Evolutionary conservation across 768 basidiomycete genomes (phyloP).

Genomic region (Candolleomyces aberdarensis): DNA sequence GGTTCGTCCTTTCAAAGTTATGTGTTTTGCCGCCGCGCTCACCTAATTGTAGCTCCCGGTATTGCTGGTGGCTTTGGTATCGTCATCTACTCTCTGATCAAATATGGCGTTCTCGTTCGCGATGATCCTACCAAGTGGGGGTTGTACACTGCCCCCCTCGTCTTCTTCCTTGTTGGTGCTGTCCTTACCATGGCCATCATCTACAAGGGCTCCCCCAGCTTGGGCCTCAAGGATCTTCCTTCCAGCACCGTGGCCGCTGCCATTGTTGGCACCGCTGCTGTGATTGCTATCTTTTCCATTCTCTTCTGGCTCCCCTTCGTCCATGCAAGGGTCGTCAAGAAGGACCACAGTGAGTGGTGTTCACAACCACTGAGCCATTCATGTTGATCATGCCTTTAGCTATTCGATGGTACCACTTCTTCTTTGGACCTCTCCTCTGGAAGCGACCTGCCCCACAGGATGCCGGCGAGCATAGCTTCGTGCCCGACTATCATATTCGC

Average conservation of each 20-base stretch:
- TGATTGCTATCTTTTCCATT: conserved; percentile 19
- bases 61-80: conserved; percentile 14
- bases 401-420: conserved; percentile 27
- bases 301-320: conserved; percentile 28
- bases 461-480: conserved; percentile 12
- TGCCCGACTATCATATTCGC: conserved; percentile 25
- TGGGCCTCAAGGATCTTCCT: conserved; percentile 17
- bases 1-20: conserved; percentile 8
- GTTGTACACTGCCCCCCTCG: conserved; percentile 21
- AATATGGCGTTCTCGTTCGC: conserved; percentile 23
- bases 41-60: conserved; percentile 15
- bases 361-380: neutral
- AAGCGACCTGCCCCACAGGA: conserved; percentile 21
- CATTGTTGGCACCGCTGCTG: conserved; percentile 19
- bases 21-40: conserved; percentile 7
- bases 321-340: conserved; percentile 22
- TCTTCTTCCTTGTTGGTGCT: conserved; percentile 24
- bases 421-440: conserved; percentile 25
- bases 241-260: conserved; percentile 16
- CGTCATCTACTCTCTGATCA: conserved; percentile 20
- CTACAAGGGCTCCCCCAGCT: conserved; percentile 23
- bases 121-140: conserved; percentile 18
- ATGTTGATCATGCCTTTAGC: conserved; percentile 9
- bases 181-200: conserved; percentile 25
- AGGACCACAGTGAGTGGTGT: conserved; percentile 24